Percentiles rank a stretch among this genome's conserved stretches.
phyloP scores from a whole-genome alignment of 2,329 filamentous ascomycete species.

The Teratosphaeria nubilosa region DNA sequence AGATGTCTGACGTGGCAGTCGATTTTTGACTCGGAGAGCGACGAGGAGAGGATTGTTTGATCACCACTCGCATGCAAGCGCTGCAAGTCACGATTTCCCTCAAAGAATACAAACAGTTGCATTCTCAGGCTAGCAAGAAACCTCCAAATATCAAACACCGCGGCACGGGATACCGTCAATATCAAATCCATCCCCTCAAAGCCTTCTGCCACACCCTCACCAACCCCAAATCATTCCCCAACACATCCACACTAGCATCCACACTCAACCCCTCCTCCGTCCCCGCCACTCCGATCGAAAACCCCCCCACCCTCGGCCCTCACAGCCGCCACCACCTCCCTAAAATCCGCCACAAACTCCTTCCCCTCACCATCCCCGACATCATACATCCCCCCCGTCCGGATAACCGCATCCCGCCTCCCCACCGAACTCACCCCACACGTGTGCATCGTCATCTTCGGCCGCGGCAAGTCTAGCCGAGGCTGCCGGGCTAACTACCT shows the following conservation, averaged over 20 bases:
- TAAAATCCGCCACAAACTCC: slow-evolving; percentile 33
- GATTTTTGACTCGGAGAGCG: slow-evolving; percentile 35
- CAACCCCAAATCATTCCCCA: slow-evolving; percentile 17
- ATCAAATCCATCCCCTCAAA: not conserved
- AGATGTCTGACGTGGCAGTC: slow-evolving; percentile 36
- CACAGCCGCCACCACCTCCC: slow-evolving; percentile 29
- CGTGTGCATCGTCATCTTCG: slow-evolving; percentile 28
- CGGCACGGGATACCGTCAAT: too few relatives aligned
- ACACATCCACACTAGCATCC: slow-evolving; percentile 33
- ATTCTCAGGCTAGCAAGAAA: too few relatives aligned
- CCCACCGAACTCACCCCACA: slow-evolving; percentile 38
- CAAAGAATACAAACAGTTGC: too few relatives aligned
- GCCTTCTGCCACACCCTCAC: slow-evolving; percentile 17
- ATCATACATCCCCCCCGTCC: slow-evolving; percentile 17
- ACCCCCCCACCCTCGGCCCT: slow-evolving; percentile 36
- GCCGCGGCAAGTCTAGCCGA: too few relatives aligned
- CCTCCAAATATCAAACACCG: too few relatives aligned
- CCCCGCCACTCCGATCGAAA: slow-evolving; percentile 33
- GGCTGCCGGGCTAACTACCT: too few relatives aligned
- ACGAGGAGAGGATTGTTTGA: slow-evolving; percentile 14
- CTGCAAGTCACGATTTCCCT: not conserved
- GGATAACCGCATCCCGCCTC: slow-evolving; percentile 25
- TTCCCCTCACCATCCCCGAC: slow-evolving; percentile 17
- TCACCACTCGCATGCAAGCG: not conserved
- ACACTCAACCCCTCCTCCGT: slow-evolving; percentile 28